A percentile compares a stretch with the other conserved stretches of the same genome.
phyloP scores from a whole-genome alignment of 192 early-diverging fungal species.

The Backusella mclennaniae region DNA sequence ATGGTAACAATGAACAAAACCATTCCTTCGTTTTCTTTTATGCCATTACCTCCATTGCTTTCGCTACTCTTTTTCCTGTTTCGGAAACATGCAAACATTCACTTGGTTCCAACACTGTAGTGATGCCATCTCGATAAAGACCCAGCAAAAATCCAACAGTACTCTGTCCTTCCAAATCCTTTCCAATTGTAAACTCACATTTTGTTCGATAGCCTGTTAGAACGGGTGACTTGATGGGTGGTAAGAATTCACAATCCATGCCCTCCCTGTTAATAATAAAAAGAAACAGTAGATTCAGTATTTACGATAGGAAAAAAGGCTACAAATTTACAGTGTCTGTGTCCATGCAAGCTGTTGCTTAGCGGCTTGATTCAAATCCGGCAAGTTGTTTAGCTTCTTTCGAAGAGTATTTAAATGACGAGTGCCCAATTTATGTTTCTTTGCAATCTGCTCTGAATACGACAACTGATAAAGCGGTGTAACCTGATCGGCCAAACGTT shows the following conservation, averaged over 20 bases:
- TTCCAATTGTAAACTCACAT: conserved; percentile 75
- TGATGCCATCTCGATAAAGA: conserved; percentile 57
- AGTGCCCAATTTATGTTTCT: conserved; percentile 36
- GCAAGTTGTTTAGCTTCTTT: conserved; percentile 12
- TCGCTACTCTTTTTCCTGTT: conserved; percentile 49
- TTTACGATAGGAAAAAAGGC: background rate
- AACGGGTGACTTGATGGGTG: conserved; percentile 58
- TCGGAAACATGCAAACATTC: conserved; percentile 48
- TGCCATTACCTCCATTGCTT: conserved; percentile 37
- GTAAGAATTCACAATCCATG: conserved; percentile 17
- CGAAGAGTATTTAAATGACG: conserved; percentile 17
- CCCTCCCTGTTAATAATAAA: background rate
- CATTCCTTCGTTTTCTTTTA: background rate
- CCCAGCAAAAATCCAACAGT: conserved; percentile 71
- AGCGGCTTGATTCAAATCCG: conserved; percentile 2
- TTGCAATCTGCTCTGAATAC: conserved; percentile 57
- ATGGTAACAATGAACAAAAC: no score
- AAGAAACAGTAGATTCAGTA: background rate
- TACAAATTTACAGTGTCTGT: conserved; percentile 27
- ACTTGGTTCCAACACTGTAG: conserved; percentile 46
- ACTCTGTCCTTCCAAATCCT: conserved; percentile 49
- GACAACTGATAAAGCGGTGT: conserved; percentile 63
- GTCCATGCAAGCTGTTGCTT: conserved; percentile 32
- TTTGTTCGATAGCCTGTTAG: conserved; percentile 67
- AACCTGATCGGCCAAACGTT: conserved; percentile 68